Base-by-base conservation (phyloP, 208 protist species). In the Angomonas ambiguus region DNA sequence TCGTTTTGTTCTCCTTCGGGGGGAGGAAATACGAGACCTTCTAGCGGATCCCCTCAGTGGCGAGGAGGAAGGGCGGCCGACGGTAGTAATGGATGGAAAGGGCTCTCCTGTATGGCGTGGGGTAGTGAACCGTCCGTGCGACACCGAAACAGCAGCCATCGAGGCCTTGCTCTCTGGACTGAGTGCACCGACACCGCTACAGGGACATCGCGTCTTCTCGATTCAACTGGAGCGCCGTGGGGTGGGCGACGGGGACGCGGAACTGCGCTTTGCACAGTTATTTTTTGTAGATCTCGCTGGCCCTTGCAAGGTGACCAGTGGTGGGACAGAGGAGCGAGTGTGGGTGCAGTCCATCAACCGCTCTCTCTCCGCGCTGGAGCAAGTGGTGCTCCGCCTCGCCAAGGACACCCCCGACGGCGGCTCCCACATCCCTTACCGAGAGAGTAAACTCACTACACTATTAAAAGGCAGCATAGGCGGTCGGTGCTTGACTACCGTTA, bases 221-320 rank as follows among this genome's bases (percentile, higher is more conserved):
- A 31, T 98, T 6, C 70, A 93, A 59, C 51, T 97, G 25, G 65
- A 85, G 34, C 68, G 68, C 22, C 78, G 79, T 20, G 94, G 82
- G 34, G 71, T 91, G 24, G 68, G 95, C 4, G 93, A 97, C 58
- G 86, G 74, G 10, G 74, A 82, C 57, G 78, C 60, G 8, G 63
- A 31, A 16, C 0, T 48, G 24, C 69, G 41, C 6, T 48, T 20
- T n/a, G 64, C 49, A 73, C 82, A 35, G 86, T 72, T 98, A 71
- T 77, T 96, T 69, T 72, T 98, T 41, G 91, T 98, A 1, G 95
- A 98, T 69, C 78, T 98, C 22, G 96, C 93, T 0, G 92, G 94
- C 4, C 87, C 72, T 25, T 87, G 96, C 48, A 80, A 88, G 28
- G 10, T 42, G 30, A 35, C 25, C 18, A 33, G 57, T 18, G 20